phyloP scores from a whole-genome alignment of 495 filamentous ascomycete species.

The Neurospora tetrasperma region DNA sequence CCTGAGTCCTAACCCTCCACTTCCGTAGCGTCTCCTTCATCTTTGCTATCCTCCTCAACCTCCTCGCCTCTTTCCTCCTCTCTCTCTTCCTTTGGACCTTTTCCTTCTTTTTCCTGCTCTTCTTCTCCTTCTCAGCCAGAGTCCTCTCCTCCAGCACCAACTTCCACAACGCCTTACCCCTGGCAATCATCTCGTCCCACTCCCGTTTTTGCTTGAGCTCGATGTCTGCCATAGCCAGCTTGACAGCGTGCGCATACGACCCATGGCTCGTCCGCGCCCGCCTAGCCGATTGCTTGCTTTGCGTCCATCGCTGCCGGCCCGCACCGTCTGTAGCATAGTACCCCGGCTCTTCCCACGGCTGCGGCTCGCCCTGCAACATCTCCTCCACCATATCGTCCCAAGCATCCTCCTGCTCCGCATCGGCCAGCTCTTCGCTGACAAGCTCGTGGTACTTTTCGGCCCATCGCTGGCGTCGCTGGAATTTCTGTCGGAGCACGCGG shows the following conservation, averaged over 20 bases:
- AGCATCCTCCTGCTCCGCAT: conserved; percentile 1
- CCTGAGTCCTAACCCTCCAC: neutral
- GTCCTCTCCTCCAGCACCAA: conserved; percentile 38
- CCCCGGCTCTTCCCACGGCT: neutral
- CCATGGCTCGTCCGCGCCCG: conserved; percentile 11
- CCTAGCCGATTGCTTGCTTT: conserved; percentile 7
- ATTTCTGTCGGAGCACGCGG: conserved; percentile 44
- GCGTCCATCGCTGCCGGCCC: neutral
- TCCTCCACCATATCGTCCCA: conserved; percentile 16
- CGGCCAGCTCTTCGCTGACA: conserved; percentile 2
- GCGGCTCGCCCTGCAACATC: conserved; percentile 19
- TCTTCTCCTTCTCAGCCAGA: conserved; percentile 32
- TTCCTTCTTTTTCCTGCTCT: conserved; percentile 1
- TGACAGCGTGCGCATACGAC: conserved; percentile 1
- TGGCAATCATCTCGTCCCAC: conserved; percentile 21
- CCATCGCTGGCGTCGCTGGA: conserved; percentile 28
- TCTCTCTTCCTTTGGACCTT: conserved; percentile 8
- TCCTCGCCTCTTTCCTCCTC: neutral
- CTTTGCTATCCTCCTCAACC: neutral
- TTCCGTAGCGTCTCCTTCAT: neutral
- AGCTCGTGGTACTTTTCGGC: conserved; percentile 23
- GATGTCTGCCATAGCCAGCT: conserved; percentile 10
- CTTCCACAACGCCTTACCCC: conserved; percentile 36
- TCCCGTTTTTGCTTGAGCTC: conserved; percentile 9
- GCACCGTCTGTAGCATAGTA: neutral